Base-by-base conservation (phyloP, 208 protist species). In the Acanthamoeba culbertsoni region DNA sequence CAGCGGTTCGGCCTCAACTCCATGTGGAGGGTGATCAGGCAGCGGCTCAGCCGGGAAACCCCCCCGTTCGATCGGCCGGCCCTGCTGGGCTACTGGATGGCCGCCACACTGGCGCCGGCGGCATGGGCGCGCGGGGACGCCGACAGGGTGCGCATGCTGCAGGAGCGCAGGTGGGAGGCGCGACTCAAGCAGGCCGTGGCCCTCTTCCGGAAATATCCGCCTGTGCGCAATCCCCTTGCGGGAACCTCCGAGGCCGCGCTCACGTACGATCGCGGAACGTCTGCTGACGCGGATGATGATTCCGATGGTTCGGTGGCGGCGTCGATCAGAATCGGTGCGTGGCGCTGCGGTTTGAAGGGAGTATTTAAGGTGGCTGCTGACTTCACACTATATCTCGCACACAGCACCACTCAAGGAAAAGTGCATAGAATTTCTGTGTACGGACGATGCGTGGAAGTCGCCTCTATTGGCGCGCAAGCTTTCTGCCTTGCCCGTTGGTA, bases 1-100 rank as follows among this genome's bases (percentile, higher is more conserved):
- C 48, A 55, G n/a, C 43, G 79, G 18, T 88, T 88, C 46, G 8
- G 37, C 31, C 43, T 42, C 79, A 88, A 88, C 51, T 88, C 79
- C 10, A 63, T 88, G 45, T 88, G 79, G 79, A 88, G 62, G 51
- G 79, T 88, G n/a, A 63, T 88, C 33, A 55, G 43, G 51, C 79
- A 62, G 79, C 79, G 79, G 20, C 45, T 88, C 45, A 63, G 46
- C 46, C 68, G 51, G 68, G 79, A 88, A 6, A 48, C 55, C 31
- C 79, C 79, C 28, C 79, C 79, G 6, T 55, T 42, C 31, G 48
- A 88, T 33, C 28, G 37, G 0, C 79, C 79, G 12, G 33, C 2
- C 14, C 28, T 45, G 48, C 51, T 88, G 48, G 18, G 31, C 79
- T 88, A 63, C 33, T 88, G 79, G 79, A 88, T 88, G 51, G 79